Evolutionary conservation across 306 rosid species (phyloP).

Genomic region (Lotus japonicus): DNA sequence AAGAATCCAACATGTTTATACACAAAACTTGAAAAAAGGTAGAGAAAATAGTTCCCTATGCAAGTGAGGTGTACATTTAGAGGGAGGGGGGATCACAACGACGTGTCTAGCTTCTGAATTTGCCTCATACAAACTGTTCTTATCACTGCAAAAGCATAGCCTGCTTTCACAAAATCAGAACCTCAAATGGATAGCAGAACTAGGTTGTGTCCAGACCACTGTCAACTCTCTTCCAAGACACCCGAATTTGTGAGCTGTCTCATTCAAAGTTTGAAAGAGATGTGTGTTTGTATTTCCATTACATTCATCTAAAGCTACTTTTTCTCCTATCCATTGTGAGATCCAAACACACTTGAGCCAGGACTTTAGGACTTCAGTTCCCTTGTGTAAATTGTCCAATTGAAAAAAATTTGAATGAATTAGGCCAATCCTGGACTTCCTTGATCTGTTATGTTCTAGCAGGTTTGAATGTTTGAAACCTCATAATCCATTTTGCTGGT

Average conservation of each 20-base stretch:
- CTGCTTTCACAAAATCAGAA: background rate
- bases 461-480: slow-evolving; percentile 39
- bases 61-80: slow-evolving; percentile 1
- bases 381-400: background rate
- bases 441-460: slow-evolving; percentile 45
- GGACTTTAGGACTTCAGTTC: background rate
- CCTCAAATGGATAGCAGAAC: background rate
- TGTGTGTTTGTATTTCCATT: no score
- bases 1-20: slow-evolving; percentile 17
- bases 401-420: slow-evolving; percentile 26
- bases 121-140: no score
- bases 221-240: background rate
- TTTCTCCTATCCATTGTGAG: no score
- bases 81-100: background rate
- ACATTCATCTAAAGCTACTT: no score
- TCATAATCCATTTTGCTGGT: slow-evolving; percentile 17
- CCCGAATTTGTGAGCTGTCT: background rate
- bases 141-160: background rate
- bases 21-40: slow-evolving; percentile 1
- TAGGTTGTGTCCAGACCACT: background rate
- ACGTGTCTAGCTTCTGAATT: no score
- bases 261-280: background rate
- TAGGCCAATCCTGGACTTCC: slow-evolving; percentile 29
- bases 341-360: no score
- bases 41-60: slow-evolving; percentile 14